phyloP scores from a whole-genome alignment of 441 rosid species.

The Bocquillonia castaneifolia region DNA sequence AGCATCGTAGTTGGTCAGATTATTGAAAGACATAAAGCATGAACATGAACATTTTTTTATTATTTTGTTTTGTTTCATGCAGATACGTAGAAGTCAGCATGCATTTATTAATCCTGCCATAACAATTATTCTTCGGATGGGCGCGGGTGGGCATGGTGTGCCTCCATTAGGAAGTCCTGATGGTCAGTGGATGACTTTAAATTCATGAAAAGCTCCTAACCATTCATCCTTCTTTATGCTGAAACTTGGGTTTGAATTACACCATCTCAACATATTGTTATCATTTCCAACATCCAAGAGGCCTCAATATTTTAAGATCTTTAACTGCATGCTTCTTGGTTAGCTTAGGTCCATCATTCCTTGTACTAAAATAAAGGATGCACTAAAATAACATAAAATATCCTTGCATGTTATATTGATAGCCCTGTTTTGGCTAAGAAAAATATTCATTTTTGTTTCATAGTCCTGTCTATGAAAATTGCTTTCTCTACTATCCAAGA shows the following conservation, averaged over 20 bases:
- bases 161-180: constrained; percentile 99
- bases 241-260: background rate
- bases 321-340: background rate
- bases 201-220: constrained; percentile 8
- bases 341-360: background rate
- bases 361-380: background rate
- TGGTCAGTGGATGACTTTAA: constrained; percentile 47
- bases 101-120: constrained; percentile 96
- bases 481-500: too few species aligned
- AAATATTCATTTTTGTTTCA: too few species aligned
- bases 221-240: background rate
- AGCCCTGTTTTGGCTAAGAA: background rate
- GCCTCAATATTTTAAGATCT: background rate
- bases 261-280: background rate
- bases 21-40: constrained; percentile 16
- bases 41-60: constrained; percentile 1
- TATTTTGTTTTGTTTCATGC: constrained; percentile 22
- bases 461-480: too few species aligned
- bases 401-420: background rate
- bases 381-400: background rate
- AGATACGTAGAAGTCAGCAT: constrained; percentile 96
- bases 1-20: background rate
- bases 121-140: constrained; percentile 89
- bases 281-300: background rate
- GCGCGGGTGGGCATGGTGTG: constrained; percentile 99